phyloP scores from a whole-genome alignment of 2,329 filamentous ascomycete genomes.

The Aspergillus versicolor region DNA sequence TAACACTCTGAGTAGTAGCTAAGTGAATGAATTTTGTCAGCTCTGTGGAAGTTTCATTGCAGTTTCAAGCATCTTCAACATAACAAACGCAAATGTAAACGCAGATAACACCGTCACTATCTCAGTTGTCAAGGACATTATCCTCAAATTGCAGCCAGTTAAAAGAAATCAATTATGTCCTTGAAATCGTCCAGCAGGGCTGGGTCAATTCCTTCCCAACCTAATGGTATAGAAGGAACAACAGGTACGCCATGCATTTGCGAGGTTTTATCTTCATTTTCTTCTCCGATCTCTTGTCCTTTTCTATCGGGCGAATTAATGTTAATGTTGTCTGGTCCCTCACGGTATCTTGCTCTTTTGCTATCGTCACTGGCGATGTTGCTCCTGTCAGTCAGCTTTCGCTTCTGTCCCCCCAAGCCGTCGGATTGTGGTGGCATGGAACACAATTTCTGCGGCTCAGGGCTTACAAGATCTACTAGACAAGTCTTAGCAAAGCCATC shows the following conservation, averaged over 20 bases:
- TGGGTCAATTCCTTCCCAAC: conserved; percentile 40
- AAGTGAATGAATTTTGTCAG: background rate
- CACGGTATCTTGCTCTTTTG: background rate
- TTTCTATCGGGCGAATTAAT: too few relatives aligned
- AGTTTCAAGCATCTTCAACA: background rate
- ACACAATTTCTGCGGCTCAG: conserved; percentile 1
- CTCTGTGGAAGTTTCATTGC: background rate
- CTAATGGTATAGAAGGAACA: background rate
- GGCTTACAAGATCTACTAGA: background rate
- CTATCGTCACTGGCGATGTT: background rate
- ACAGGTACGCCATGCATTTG: background rate
- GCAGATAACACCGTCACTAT: background rate
- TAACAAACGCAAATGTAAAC: background rate
- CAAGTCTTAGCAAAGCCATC: background rate
- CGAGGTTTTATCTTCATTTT: background rate
- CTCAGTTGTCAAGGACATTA: background rate
- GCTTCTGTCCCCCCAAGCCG: background rate
- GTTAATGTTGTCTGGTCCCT: too few relatives aligned
- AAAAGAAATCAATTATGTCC: conserved; percentile 41
- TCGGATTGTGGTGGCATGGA: background rate
- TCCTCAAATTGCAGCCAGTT: background rate
- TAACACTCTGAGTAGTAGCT: background rate
- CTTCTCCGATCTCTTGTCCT: background rate
- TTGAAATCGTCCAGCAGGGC: conserved; percentile 41
- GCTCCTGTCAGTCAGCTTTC: conserved; percentile 4